Conservation (phyloP, 2,329 filamentous ascomycete genomes). For the Exophiala alcalophila region DNA sequence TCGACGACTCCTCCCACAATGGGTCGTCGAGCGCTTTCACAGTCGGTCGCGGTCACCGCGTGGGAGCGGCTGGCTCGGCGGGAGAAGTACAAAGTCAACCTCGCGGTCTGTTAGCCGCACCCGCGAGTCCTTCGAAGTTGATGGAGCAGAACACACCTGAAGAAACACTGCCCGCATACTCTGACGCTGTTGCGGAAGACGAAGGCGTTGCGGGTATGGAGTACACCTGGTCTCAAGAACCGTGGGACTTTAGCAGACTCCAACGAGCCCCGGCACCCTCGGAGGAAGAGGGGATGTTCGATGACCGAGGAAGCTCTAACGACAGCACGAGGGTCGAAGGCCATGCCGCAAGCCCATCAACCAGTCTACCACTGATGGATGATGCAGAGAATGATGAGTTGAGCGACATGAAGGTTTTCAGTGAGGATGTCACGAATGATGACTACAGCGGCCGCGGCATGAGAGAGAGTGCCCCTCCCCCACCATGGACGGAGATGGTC, state of each 20-base stretch:
- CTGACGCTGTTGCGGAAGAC: slow-evolving; percentile 11
- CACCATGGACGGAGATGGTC: slow-evolving; percentile 17
- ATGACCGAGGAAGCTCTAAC: slow-evolving; percentile 22
- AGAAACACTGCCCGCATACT: slow-evolving; percentile 36
- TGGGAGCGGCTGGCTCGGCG: slow-evolving; percentile 59
- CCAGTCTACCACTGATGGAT: slow-evolving; percentile 14
- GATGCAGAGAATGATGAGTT: slow-evolving; percentile 6
- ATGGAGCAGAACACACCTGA: slow-evolving; percentile 17
- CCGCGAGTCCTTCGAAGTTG: slow-evolving; percentile 25
- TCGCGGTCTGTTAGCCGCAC: slow-evolving; percentile 35
- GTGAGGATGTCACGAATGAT: too few species aligned
- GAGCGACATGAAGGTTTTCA: too few species aligned
- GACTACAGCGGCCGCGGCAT: slow-evolving; percentile 14
- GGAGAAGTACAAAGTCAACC: slow-evolving; percentile 36
- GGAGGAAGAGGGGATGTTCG: slow-evolving; percentile 26
- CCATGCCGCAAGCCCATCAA: slow-evolving; percentile 14
- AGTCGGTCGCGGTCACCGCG: slow-evolving; percentile 72
- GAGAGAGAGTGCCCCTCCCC: slow-evolving; percentile 29
- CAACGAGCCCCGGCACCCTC: slow-evolving; percentile 17
- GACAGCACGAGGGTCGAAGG: slow-evolving; percentile 27
- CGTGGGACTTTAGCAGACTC: slow-evolving; percentile 14
- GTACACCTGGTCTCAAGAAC: slow-evolving; percentile 3
- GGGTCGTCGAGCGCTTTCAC: slow-evolving; percentile 81
- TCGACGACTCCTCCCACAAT: slow-evolving; percentile 83
- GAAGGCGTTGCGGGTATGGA: slow-evolving; percentile 13